Base-by-base conservation (phyloP, 2,329 filamentous ascomycete genomes). In the Tolypocladium tundrense region DNA sequence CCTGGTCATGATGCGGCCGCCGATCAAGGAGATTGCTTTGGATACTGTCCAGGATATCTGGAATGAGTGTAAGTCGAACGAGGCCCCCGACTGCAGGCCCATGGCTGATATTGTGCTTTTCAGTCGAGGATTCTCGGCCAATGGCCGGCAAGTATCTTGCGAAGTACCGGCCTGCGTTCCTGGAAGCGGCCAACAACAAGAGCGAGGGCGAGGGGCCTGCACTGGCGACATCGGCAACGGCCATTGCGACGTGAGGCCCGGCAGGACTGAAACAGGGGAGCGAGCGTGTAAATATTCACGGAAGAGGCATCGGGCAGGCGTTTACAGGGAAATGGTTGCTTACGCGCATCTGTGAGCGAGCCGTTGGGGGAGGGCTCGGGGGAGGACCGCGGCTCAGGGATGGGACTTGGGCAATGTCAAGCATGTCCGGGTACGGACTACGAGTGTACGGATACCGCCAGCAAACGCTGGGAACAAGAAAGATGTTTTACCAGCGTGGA, bases 21-120 rank as follows among this genome's bases (percentile, higher is more conserved):
- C 86, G 3, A 80, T 82, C 27, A 79, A 82, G 65, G 80, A 86
- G 61, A 73, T 84, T 60, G 84, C 85, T 37, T 73, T 88, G 52
- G 84, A 88, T 66, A 80, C 82, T 1, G 80, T 88, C 57, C 81
- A 87, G 65, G 84, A 83, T 60, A 83, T 88, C 60, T 88, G 85
- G 83, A 73, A 77, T 19, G 84, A 86, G 60, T 87, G 83, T 86
- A 74, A 75, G 83, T 77, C 16, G 5, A 54, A 16, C 27, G 2
- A 39, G 35, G 43, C 51, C n/a, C 14, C 13, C 53, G 14, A 57
- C 45, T 37, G n/a, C 42, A 42, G 1, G 42, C 58, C 21, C 33
- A 13, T 39, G n/a, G 27, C 65, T 66, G 61, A 67, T 65, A 54
- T 62, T 43, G 39, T 57, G 13, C 48, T 52, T 57, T 9, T 48